These are phyloP conservation scores for Nepenthes alata DNA, from an alignment of 179 eudicot genomes.

Conservation along the genomic window DNA sequence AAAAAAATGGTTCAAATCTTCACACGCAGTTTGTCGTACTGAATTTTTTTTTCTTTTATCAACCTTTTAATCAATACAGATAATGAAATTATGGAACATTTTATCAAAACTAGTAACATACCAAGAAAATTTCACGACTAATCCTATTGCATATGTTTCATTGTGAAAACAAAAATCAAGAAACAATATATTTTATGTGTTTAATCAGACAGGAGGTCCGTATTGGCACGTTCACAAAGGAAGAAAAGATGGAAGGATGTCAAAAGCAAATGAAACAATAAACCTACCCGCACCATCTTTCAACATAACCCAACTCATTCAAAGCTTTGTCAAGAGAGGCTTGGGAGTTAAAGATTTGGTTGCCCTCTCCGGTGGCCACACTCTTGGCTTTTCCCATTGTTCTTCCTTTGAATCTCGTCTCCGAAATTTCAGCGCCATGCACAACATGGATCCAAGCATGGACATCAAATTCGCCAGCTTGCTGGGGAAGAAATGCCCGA, in stretches of 20 bases:
- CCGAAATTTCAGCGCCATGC: conserved; percentile 29
- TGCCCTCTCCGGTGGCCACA: conserved; percentile 64
- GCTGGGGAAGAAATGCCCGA: conserved; percentile 37
- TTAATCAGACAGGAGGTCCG: conserved; percentile 47
- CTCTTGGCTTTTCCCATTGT: conserved; percentile 70
- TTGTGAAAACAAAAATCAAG: no score
- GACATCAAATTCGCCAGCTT: conserved; percentile 22
- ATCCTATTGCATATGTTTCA: no score
- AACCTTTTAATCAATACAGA: no score
- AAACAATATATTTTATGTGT: no score
- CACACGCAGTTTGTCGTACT: no score
- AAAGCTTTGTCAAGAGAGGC: conserved; percentile 43
- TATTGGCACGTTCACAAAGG: conserved; percentile 56
- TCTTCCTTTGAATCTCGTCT: conserved; percentile 45
- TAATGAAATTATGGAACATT: no score
- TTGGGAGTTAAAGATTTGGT: conserved; percentile 39
- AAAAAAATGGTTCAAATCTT: no score
- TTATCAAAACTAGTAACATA: no score
- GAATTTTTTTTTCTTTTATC: no score
- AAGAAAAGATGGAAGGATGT: conserved; percentile 58
- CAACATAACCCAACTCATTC: conserved; percentile 39
- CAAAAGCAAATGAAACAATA: conserved; percentile 42
- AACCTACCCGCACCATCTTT: conserved; percentile 42
- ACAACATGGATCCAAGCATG: conserved; percentile 46
- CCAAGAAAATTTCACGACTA: no score